Percentiles rank a stretch among this genome's conserved stretches.
Conservation (phyloP, 2,329 filamentous ascomycete genomes). For the Tolypocladium endophyticum region DNA sequence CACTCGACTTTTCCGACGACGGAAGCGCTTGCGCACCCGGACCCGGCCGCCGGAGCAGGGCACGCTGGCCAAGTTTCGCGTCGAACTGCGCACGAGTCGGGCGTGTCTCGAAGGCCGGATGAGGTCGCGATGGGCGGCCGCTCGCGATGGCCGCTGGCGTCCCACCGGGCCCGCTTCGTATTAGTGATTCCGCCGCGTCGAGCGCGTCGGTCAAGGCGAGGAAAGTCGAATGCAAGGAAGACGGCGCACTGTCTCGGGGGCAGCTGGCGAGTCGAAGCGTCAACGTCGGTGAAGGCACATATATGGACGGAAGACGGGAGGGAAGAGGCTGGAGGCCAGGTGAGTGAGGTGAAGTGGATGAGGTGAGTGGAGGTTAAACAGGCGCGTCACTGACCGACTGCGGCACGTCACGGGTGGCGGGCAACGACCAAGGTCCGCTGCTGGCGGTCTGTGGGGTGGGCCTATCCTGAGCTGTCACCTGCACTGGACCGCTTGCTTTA, state of each 20-base stretch:
- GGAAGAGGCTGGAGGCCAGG: background rate
- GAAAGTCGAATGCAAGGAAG: background rate
- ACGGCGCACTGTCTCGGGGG: background rate
- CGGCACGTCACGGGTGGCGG: background rate
- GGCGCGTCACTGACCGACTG: background rate
- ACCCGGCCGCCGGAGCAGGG: background rate
- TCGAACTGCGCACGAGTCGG: background rate
- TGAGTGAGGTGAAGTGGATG: background rate
- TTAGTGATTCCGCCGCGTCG: background rate
- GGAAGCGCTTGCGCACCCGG: background rate
- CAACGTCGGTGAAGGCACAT: background rate
- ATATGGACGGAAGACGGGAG: background rate
- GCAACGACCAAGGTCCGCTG: background rate
- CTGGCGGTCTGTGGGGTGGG: background rate
- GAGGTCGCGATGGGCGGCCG: background rate
- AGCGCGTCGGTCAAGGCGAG: too few species aligned
- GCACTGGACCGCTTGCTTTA: background rate
- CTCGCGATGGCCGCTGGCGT: background rate
- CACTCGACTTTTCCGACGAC: background rate
- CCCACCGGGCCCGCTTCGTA: background rate
- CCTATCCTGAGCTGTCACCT: background rate
- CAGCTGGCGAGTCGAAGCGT: background rate
- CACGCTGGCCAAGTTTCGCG: background rate
- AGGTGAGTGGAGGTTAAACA: background rate
- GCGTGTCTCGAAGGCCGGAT: background rate